These are phyloP conservation scores for Phytophthora europaea DNA, from an alignment of 352 stramenopile species.

Conservation along the genomic window DNA sequence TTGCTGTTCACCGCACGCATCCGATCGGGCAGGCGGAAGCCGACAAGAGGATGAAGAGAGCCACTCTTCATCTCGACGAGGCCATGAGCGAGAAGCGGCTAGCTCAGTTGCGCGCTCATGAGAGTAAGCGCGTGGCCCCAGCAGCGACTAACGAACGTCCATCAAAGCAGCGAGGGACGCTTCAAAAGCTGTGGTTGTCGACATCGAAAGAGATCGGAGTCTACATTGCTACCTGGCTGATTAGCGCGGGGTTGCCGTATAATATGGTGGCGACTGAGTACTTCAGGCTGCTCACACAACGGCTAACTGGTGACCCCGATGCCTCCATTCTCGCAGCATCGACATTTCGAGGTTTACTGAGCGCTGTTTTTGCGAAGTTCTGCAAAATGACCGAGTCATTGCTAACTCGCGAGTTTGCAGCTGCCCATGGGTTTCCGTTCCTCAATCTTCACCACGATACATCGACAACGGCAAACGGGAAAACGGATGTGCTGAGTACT, in stretches of 20 bases:
- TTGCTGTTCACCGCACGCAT: too few relatives aligned
- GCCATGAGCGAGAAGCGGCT: too few relatives aligned
- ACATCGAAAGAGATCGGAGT: neutral
- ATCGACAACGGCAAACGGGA: neutral
- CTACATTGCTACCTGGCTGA: constrained; percentile 9
- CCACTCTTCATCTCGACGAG: too few relatives aligned
- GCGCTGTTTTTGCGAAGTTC: neutral
- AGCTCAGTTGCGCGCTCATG: too few relatives aligned
- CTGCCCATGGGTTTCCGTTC: neutral
- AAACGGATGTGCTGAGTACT: constrained; percentile 2
- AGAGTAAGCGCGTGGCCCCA: too few relatives aligned
- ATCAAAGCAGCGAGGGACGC: too few relatives aligned
- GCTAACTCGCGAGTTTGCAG: neutral
- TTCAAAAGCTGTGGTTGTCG: constrained; percentile 5
- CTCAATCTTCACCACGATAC: constrained; percentile 10
- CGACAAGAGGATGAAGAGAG: too few relatives aligned
- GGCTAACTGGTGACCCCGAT: neutral
- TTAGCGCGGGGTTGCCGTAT: constrained; percentile 10
- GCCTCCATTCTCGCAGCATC: neutral
- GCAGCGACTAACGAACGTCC: too few relatives aligned
- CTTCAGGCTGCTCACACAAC: neutral
- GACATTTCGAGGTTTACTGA: constrained; percentile 6
- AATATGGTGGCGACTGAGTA: neutral
- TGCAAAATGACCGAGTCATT: neutral
- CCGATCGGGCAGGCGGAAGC: too few relatives aligned